phyloP scores from a whole-genome alignment of 495 filamentous ascomycete genomes.

The Darksidea phi region DNA sequence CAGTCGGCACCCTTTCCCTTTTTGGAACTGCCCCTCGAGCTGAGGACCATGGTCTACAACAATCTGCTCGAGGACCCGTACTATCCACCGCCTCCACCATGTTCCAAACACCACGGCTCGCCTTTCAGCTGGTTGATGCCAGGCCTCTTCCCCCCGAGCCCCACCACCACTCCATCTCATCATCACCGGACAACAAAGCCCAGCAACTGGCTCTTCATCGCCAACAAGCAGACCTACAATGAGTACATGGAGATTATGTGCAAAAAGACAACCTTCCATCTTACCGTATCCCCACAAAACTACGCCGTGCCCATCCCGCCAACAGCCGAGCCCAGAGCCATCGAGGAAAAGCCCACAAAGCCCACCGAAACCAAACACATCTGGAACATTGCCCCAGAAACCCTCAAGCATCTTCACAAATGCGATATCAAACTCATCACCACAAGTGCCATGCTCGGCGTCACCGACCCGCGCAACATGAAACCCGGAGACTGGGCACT shows the following conservation, averaged over 20 bases:
- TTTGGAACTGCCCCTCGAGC: slow-evolving; percentile 29
- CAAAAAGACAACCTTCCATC: slow-evolving; percentile 26
- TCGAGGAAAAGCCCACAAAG: neutral
- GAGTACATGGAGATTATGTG: slow-evolving; percentile 32
- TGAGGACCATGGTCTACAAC: slow-evolving; percentile 29
- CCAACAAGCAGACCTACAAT: slow-evolving; percentile 26
- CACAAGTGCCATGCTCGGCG: slow-evolving; percentile 32
- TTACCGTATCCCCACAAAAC: slow-evolving; percentile 29
- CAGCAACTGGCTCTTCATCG: slow-evolving; percentile 28
- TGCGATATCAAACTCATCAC: slow-evolving; percentile 31
- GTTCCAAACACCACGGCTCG: neutral
- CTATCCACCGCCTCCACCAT: slow-evolving; percentile 18
- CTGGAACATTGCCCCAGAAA: slow-evolving; percentile 22
- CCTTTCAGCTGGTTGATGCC: slow-evolving; percentile 14
- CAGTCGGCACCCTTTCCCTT: slow-evolving; percentile 27
- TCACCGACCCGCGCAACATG: slow-evolving; percentile 28
- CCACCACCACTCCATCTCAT: neutral
- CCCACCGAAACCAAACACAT: neutral
- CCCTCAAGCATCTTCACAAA: slow-evolving; percentile 18
- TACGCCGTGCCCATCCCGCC: slow-evolving; percentile 2
- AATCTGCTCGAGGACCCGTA: slow-evolving; percentile 30
- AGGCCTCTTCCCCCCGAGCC: neutral
- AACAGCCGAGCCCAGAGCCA: neutral
- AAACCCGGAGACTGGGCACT: slow-evolving; percentile 24
- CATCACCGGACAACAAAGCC: neutral